These are phyloP conservation scores for Fistulinella cinereoalba DNA, from an alignment of 1,284 basidiomycete genomes.

Conservation along the genomic window DNA sequence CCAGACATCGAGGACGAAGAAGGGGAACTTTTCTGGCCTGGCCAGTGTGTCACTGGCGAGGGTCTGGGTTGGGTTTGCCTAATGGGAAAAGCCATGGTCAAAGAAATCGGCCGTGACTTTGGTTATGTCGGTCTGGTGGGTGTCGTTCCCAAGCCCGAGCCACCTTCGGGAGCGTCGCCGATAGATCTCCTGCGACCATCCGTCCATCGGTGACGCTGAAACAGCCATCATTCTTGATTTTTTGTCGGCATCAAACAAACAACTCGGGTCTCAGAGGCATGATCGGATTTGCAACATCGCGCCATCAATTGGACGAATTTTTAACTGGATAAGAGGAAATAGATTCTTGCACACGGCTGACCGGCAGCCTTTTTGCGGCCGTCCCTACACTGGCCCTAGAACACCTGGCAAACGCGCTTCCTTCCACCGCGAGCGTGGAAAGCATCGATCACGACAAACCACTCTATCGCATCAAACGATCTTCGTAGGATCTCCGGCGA, in stretches of 20 bases:
- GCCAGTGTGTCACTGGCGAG: constrained; percentile 63
- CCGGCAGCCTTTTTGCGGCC: constrained; percentile 12
- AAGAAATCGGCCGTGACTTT: constrained; percentile 68
- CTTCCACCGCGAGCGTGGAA: constrained; percentile 27
- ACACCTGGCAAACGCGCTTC: constrained; percentile 9
- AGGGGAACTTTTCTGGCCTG: constrained; percentile 77
- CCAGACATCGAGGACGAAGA: constrained; percentile 79
- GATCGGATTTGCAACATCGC: constrained; percentile 27
- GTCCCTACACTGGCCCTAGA: constrained; percentile 5
- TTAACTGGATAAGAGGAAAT: constrained; percentile 20
- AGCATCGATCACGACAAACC: constrained; percentile 15
- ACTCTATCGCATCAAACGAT: constrained; percentile 21
- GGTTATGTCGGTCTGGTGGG: constrained; percentile 68
- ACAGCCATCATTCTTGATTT: constrained; percentile 23
- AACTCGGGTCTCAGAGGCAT: constrained; percentile 23
- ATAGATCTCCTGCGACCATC: constrained; percentile 33
- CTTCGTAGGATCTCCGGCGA: constrained; percentile 24
- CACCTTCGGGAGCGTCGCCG: constrained; percentile 30
- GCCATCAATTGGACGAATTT: constrained; percentile 30
- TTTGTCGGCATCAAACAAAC: constrained; percentile 33
- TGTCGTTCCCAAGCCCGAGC: constrained; percentile 59
- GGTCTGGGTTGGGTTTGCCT: constrained; percentile 77
- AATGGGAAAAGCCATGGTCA: constrained; percentile 78
- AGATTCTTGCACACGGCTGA: constrained; percentile 19
- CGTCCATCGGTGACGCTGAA: constrained; percentile 28